Base-by-base conservation (phyloP, 192 early-diverging fungal genomes). In the Chytriomyces sp. region DNA sequence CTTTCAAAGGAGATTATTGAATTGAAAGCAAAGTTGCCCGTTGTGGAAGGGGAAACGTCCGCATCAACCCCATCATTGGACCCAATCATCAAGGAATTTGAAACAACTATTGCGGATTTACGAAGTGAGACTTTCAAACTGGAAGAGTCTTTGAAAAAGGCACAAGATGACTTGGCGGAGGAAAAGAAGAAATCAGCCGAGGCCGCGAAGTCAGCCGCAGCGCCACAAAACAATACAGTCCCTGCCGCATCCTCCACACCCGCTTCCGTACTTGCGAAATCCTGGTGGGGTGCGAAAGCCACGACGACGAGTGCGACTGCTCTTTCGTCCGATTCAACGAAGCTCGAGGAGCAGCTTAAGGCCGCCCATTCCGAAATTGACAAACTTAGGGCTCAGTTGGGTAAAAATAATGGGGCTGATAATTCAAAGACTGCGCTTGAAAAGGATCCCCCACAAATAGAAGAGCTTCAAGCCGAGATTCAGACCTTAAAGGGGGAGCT, bases 161-260 rank as follows among this genome's bases (percentile, higher is more conserved):
- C 90, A 26, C 61, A 83, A 28, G 77, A 79, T 36, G 59, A 78
- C 14, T 30, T 68, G 19, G 26, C 70, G 82, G 64, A 82, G 77
- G 66, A 73, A 79, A 72, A 77, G 55, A 37, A 72, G 36, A 57
- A 68, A n/a, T 19, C 41, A 19, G 60, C 40, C 26, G 62, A 74
- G 44, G 44, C 44, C 34, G 33, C 33, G 22, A 53, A 2, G 7
- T 12, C 26, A 10, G 14, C 33, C 33, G 33, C 25, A 33, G 14
- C 26, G 12, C 30, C 28, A 6, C n/a, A 6, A 7, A 49, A 49
- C 44, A 49, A 49, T 22, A 39, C 65, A 10, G 10, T 39, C 12
- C 5, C 65, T 22, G 33, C 34, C 26, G 34, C 65, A 17, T 2
- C 34, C 8, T 10, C 65, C 12, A 34, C 49, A 17, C 5, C 34